Evolutionary conservation across 192 early-diverging fungal genomes (phyloP), one percentile per base, ranked within the genome.

Genomic region (Linnemannia schmuckeri): DNA sequence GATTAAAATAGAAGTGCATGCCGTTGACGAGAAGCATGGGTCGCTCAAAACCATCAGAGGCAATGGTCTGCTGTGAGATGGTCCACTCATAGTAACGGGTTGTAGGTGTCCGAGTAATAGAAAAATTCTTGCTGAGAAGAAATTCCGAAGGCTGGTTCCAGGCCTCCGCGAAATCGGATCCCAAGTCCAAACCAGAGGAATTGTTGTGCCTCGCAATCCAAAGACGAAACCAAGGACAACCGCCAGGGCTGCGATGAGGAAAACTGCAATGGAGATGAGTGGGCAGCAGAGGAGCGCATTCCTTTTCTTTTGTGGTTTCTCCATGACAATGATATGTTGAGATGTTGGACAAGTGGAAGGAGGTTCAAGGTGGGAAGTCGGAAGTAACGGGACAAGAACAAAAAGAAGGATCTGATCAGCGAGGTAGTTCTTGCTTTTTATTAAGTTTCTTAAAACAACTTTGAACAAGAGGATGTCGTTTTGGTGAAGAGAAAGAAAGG

Each of bases 11-110:
- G 47, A 0, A 24, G 41, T 10, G 15, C 71, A 75, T 76, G n/a
- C 92, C 93, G 76, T 95, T 95, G 52, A 94, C 93, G 27, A 93
- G 91, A 38, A 83, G 90, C 33, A 95, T 94, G 17, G 83, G 89
- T 22, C 93, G 91, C 71, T 92, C 91, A 68, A 83, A 86, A 44
- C 93, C 93, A 89, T 96, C 94, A 8, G 95, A 94, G 2, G 83
- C 77, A 30, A 80, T 80, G 33, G 78, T 85, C 38, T 75, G 74
- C 47, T 85, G 74, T 12, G 78, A 47, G 20, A 85, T 66, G 40
- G 74, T 85, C 83, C 83, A 85, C 1, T 84, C 77, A 71, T 84
- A 84, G 20, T 74, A 70, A 2, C 77, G 82, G 12, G 77, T 79
- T 0, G 82, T 84, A 13, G 77, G 72, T 1, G 72, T 44, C 6